Percentiles rank a stretch among this genome's conserved stretches.
Evolutionary conservation across 2,329 filamentous ascomycete genomes (phyloP).

Genomic region (Verticillium albo-atrum): DNA sequence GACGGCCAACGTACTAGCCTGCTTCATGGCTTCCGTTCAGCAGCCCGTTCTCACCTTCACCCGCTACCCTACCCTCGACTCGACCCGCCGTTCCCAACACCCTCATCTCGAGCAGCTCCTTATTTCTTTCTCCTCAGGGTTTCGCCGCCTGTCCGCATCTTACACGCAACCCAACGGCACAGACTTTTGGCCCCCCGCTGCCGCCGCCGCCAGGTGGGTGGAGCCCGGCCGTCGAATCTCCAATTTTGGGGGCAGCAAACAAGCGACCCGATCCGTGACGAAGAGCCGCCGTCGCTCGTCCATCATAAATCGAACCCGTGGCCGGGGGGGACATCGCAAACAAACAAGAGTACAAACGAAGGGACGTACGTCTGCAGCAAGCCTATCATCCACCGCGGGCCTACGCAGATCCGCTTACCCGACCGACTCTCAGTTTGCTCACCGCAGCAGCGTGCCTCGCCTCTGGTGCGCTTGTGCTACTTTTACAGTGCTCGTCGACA

Average conservation of each 20-base stretch:
- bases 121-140: neutral
- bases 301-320: neutral
- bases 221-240: neutral
- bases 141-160: neutral
- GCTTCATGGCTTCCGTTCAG: neutral
- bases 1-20: neutral
- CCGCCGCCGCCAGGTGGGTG: neutral
- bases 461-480: neutral
- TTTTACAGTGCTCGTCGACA: neutral
- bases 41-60: neutral
- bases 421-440: neutral
- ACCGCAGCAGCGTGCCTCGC: neutral
- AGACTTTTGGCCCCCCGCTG: neutral
- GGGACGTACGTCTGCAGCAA: neutral
- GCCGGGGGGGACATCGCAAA: neutral
- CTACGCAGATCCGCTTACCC: neutral
- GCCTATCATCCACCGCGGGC: neutral
- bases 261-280: conserved; percentile 10
- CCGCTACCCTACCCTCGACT: neutral
- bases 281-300: conserved; percentile 9
- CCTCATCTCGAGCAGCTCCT: neutral
- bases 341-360: neutral
- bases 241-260: conserved; percentile 14
- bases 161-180: neutral
- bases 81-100: neutral